Evolutionary conservation across 2,329 filamentous ascomycete species (phyloP), one percentile per base, ranked within the genome.

Genomic region (Madurella fahalii): DNA sequence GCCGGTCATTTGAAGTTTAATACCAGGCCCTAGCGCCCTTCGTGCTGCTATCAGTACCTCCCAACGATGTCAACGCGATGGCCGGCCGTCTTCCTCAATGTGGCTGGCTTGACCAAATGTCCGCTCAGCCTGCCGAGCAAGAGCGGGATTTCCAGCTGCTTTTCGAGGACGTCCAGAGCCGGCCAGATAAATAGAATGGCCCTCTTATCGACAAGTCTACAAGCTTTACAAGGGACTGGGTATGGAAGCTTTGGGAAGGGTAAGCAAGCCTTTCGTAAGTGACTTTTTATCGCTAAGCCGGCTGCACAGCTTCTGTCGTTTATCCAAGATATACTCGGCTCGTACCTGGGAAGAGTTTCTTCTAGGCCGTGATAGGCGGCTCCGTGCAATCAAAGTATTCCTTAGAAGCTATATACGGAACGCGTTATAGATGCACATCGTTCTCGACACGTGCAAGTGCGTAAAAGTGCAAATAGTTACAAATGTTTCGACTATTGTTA

Each of bases 111-210:
- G 45, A 47, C 32, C 31, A 47, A 20, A 47, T 47, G 45, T 47
- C 48, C 40, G 48, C 40, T 51, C 18, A 51, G 48, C 41, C 40
- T 32, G 41, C 48, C 16, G 48, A 45, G 48, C 20, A 51, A 44
- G 40, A 44, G 48, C 32, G 30, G 48, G 48, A 37, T 45, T 13
- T 45, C 31, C 31, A 45, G 15, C 9, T 16, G 43, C 43, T 45
- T 32, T 31, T 45, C 25, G 43, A 32, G 43, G 20, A 45, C 32
- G 18, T 13, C 18, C n/a, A 5, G 9, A 8, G 9, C 43, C 4
- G 32, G n/a, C n/a, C n/a, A 45, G 4, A 15, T 16, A 45, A 45
- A 45, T 8, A 45, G 11, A 18, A 45, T 25, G 25, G 43, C 32
- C 43, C 43, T 45, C 43, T 45, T 45, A 25, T 45, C 20, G 43